phyloP scores from a whole-genome alignment of 805 yeast genomes.

The Candida hispaniensis region DNA sequence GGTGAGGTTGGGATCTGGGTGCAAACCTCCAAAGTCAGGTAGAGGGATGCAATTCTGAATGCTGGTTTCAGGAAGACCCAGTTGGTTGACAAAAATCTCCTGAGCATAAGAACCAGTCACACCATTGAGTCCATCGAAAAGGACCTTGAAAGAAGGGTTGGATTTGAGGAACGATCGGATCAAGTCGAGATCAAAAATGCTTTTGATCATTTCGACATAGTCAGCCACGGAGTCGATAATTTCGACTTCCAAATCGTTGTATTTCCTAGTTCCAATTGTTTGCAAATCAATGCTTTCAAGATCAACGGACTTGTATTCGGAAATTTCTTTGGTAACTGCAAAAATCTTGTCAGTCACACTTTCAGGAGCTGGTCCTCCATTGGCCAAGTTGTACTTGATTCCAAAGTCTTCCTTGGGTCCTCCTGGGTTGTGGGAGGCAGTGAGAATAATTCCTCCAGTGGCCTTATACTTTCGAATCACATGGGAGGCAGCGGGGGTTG shows the following conservation, averaged over 20 bases:
- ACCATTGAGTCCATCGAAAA: slow-evolving; percentile 88
- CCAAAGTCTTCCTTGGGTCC: slow-evolving; percentile 90
- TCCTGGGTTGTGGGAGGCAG: slow-evolving; percentile 98
- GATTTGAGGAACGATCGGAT: slow-evolving; percentile 57
- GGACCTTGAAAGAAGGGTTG: slow-evolving; percentile 51
- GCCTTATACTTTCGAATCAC: slow-evolving; percentile 59
- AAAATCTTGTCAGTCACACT: slow-evolving; percentile 79
- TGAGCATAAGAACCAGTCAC: slow-evolving; percentile 95
- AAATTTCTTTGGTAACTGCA: slow-evolving; percentile 50
- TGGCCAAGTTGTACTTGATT: slow-evolving; percentile 85
- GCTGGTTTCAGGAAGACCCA: slow-evolving; percentile 59
- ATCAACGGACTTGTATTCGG: slow-evolving; percentile 46
- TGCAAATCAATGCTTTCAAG: slow-evolving; percentile 57
- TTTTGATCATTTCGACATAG: slow-evolving; percentile 68
- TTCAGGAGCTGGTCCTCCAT: slow-evolving; percentile 99
- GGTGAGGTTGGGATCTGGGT: slow-evolving; percentile 95
- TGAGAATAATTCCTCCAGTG: slow-evolving; percentile 91
- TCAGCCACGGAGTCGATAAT: slow-evolving; percentile 72
- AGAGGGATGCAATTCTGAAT: slow-evolving; percentile 71
- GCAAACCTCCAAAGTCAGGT: slow-evolving; percentile 94
- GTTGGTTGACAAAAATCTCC: slow-evolving; percentile 71
- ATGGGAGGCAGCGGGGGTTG: slow-evolving; percentile 96
- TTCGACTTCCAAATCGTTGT: slow-evolving; percentile 62
- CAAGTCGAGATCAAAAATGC: slow-evolving; percentile 76
- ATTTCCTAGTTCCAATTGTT: slow-evolving; percentile 40